Evolutionary conservation across 2,329 filamentous ascomycete species (phyloP), one percentile per base, ranked within the genome.

Genomic region (Beauveria medogensis): DNA sequence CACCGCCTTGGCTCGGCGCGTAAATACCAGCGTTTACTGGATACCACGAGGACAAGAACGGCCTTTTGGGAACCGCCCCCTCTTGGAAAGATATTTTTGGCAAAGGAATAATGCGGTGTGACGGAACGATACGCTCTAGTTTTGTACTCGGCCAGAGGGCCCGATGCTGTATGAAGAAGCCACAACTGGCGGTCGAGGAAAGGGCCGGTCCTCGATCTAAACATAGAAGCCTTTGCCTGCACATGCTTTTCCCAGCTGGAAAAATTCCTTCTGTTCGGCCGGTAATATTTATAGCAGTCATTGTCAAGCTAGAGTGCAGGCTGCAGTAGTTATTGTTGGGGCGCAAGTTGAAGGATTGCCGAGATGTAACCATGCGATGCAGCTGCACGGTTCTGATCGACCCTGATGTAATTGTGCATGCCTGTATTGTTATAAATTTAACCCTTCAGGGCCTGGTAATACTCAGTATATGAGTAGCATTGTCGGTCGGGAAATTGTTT

Each of bases 1-100:
- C 34, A 58, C 46, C 22, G 55, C 44, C 46, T 41, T 26, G 46
- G 56, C 34, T 22, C 24, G 56, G 56, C 56, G 56, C 56, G 34
- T 52, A 59, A 40, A 2, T 59, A 9, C n/a, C 4, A 18, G 22
- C 24, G 14, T 12, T 48, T 24, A 59, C 34, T 52, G 47, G 56
- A 44, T 28, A 48, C 56, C 44, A 50, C 22, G n/a, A 22, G n/a
- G 30, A 55, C 20, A 37, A 37, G 37, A 5, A 9, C 6, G 46
- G 10, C 18, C 20, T 34, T 9, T 51, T 22, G 14, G 16, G 18
- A 48, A 16, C 18, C 18, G 44, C 30, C 24, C 22, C 5, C 34
- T 30, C n/a, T 22, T 2, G 16, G 24, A 28, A 24, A n/a, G 14
- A 9, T 40, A 37, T 50, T 59, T 30, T 37, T 44, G 18, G 34